Base-by-base conservation (phyloP, 768 basidiomycete species). In the Chalciporus chontae region DNA sequence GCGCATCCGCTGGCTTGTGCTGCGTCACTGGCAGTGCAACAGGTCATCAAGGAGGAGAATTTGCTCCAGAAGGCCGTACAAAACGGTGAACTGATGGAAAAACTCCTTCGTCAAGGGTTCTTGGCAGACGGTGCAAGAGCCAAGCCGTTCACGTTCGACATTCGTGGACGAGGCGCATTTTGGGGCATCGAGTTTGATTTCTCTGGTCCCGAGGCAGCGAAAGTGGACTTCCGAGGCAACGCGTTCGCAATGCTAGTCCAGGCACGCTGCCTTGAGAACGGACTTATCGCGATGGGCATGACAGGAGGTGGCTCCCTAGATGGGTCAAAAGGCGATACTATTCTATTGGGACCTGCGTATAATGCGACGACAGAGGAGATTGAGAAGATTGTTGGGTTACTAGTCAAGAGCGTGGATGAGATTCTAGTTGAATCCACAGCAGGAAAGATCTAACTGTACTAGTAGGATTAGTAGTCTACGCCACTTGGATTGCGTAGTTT, bases 171-270 rank as follows among this genome's bases (percentile, higher is more conserved):
- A 17, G 93, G 92, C 29, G 77, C 83, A 24, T 90, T 93, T 71
- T 92, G 87, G 86, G 85, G 74, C 19, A 70, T 94, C 47, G 91
- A 94, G 63, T 92, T 90, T 54, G 87, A 91, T 57, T 82, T 87
- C 54, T 73, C 74, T 5, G 64, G 62, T 14, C 61, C 67, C 11
- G 71, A 74, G 48, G 75, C 71, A 9, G 50, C 66, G 32, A 64
- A 65, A n/a, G 44, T 80, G 15, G 71, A 81, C 51, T 75, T 87
- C 51, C 73, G 74, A 55, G 77, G 74, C 3, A 52, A 76, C 42
- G 64, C 66, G 31, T 88, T 92, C 58, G 88, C 81, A 15, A 79
- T 83, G 68, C 72, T 79, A 18, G 77, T 87, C 14, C 90, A 91
- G 65, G 85, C 80, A 24, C 79, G 77, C 40, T 81, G 83, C 47